Evolutionary conservation across 2,329 filamentous ascomycete species (phyloP).

Genomic region (Pseudogymnoascus sp.): DNA sequence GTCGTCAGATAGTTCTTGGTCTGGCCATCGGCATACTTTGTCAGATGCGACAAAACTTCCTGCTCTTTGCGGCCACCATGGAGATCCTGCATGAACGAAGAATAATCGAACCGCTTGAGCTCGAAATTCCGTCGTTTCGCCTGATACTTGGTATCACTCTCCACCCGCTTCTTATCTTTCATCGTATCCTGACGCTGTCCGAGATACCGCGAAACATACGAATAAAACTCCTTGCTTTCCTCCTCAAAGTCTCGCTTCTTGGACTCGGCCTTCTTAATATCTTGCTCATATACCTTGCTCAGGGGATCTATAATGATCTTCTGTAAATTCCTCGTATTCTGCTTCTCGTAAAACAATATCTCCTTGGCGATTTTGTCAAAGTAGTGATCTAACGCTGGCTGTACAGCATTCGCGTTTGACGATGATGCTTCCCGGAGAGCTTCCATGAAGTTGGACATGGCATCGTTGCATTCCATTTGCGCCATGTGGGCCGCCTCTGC

Average conservation of each 20-base stretch:
- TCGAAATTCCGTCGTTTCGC: conserved; percentile 90
- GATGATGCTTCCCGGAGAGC: conserved; percentile 78
- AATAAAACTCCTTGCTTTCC: conserved; percentile 97
- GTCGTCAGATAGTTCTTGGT: conserved; percentile 73
- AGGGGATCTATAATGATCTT: conserved; percentile 93
- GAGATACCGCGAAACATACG: conserved; percentile 90
- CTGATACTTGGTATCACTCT: conserved; percentile 95
- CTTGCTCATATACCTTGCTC: conserved; percentile 81
- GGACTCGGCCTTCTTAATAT: conserved; percentile 94
- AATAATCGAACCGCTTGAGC: conserved; percentile 96
- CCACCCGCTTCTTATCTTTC: conserved; percentile 92
- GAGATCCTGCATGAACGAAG: conserved; percentile 98
- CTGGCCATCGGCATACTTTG: conserved; percentile 86
- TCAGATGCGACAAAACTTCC: conserved; percentile 88
- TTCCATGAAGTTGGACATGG: conserved; percentile 73
- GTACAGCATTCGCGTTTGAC: conserved; percentile 93
- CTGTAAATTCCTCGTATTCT: conserved; percentile 77
- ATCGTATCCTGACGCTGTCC: conserved; percentile 91
- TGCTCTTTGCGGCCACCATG: conserved; percentile 98
- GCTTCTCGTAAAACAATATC: conserved; percentile 77
- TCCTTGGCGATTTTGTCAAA: conserved; percentile 94
- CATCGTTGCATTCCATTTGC: conserved; percentile 77
- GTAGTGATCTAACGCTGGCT: conserved; percentile 93
- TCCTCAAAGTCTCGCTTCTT: conserved; percentile 99
- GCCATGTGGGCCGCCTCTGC: conserved; percentile 81